Percentiles rank a stretch among this genome's conserved stretches.
Evolutionary conservation across 768 basidiomycete genomes (phyloP).

Genomic region (Chalciporus pseudorubinellus): DNA sequence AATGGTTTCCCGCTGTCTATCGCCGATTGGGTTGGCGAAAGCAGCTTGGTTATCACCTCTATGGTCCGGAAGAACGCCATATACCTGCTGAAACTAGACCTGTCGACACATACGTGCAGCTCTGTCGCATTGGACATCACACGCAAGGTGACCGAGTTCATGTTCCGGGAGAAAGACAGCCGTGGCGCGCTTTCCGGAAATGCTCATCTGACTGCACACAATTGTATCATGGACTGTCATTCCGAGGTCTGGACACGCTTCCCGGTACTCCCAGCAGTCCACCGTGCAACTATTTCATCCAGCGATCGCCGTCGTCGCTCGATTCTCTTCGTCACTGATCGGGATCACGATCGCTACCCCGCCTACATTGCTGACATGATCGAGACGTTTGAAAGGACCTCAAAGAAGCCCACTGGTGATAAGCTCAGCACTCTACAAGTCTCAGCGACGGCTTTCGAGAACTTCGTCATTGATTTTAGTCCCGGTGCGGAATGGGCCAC

Average conservation of each 20-base stretch:
- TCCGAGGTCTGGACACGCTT: constrained; percentile 59
- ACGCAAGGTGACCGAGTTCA: constrained; percentile 54
- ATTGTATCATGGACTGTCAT: constrained; percentile 52
- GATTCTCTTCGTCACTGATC: constrained; percentile 44
- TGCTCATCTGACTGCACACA: constrained; percentile 36
- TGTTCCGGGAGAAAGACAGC: constrained; percentile 46
- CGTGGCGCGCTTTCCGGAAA: constrained; percentile 19
- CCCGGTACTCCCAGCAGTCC: constrained; percentile 53
- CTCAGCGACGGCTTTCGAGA: constrained; percentile 26
- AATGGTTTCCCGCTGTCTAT: constrained; percentile 41
- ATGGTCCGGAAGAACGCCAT: constrained; percentile 40
- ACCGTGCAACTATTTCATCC: constrained; percentile 41
- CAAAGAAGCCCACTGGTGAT: constrained; percentile 51
- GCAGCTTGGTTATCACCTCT: constrained; percentile 40
- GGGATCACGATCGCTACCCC: constrained; percentile 33
- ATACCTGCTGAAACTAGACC: constrained; percentile 45
- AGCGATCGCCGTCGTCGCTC: constrained; percentile 30
- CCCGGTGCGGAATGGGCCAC: constrained; percentile 20
- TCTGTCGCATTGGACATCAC: constrained; percentile 55
- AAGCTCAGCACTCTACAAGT: constrained; percentile 39
- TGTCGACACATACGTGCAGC: constrained; percentile 27
- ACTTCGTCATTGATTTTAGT: constrained; percentile 16
- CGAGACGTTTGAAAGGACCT: constrained; percentile 44
- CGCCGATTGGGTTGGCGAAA: constrained; percentile 24
- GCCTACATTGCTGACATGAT: constrained; percentile 47